Conservation (phyloP, 2,329 filamentous ascomycete genomes). For the Alternaria viburni region DNA sequence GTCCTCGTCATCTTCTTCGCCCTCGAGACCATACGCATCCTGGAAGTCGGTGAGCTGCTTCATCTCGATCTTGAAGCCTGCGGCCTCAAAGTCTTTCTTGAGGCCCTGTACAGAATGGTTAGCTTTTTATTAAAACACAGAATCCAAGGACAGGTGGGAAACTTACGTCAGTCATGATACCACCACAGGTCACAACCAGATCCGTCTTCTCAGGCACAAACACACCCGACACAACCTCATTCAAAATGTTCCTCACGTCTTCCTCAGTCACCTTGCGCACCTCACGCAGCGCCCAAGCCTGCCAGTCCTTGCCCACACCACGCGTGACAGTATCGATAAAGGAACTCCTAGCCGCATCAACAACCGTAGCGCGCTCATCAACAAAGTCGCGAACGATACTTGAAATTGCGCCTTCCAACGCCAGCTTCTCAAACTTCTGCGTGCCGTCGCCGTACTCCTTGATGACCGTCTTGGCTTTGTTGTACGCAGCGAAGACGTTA, state of each 20-base stretch:
- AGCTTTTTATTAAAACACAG: conserved; percentile 5
- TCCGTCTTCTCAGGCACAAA: conserved; percentile 84
- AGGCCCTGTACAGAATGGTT: conserved; percentile 63
- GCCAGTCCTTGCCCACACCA: conserved; percentile 77
- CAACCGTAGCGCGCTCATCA: conserved; percentile 86
- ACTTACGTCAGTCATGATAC: conserved; percentile 82
- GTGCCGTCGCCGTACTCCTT: conserved; percentile 75
- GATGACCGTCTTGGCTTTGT: conserved; percentile 76
- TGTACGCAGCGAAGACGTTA: conserved; percentile 84
- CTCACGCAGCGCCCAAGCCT: conserved; percentile 74
- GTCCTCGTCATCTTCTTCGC: conserved; percentile 65
- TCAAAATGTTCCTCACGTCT: conserved; percentile 77
- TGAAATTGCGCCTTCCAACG: conserved; percentile 89
- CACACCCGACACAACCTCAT: conserved; percentile 75
- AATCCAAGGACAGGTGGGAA: not conserved
- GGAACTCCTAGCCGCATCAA: conserved; percentile 79
- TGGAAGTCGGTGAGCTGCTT: conserved; percentile 80
- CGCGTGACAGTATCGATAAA: conserved; percentile 83
- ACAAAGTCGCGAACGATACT: conserved; percentile 86
- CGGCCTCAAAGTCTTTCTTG: conserved; percentile 72
- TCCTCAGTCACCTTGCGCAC: conserved; percentile 78
- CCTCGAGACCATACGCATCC: conserved; percentile 85
- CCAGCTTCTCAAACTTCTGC: conserved; percentile 75
- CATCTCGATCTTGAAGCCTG: conserved; percentile 80
- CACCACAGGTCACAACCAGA: conserved; percentile 85